These are phyloP conservation scores for Fistulinella prunicolor DNA, from an alignment of 768 basidiomycete genomes.

Conservation along the genomic window DNA sequence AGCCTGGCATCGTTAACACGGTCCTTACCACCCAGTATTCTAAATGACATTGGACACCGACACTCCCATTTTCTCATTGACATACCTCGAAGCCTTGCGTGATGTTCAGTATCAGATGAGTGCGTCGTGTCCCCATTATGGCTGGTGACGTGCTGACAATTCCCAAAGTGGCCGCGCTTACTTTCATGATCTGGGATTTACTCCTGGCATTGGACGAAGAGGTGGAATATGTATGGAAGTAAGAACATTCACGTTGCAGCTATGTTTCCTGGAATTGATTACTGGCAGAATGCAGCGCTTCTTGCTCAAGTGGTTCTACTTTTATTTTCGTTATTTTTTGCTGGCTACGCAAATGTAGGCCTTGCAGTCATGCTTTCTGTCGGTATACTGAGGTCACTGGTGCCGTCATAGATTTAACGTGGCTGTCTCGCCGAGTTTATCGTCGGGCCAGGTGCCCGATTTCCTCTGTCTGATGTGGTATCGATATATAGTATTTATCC, in stretches of 20 bases:
- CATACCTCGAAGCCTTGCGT: slow-evolving; percentile 4
- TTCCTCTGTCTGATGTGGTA: slow-evolving; percentile 14
- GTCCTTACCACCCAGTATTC: neutral
- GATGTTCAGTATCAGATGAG: slow-evolving; percentile 10
- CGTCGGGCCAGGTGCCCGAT: slow-evolving; percentile 8
- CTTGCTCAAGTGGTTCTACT: slow-evolving; percentile 13
- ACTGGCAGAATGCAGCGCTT: slow-evolving; percentile 10
- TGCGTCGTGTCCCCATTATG: neutral
- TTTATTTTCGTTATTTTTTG: slow-evolving; percentile 19
- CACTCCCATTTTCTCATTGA: slow-evolving; percentile 3
- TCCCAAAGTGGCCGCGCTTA: slow-evolving; percentile 23
- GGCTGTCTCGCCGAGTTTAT: slow-evolving; percentile 4
- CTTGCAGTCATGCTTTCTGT: neutral
- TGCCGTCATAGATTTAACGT: slow-evolving; percentile 9
- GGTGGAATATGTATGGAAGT: slow-evolving; percentile 33
- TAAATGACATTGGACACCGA: neutral
- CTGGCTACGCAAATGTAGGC: slow-evolving; percentile 12
- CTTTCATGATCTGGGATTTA: slow-evolving; percentile 28
- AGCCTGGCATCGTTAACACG: too few species aligned
- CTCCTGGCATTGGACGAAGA: slow-evolving; percentile 19
- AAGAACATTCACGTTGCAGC: neutral
- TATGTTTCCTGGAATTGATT: slow-evolving; percentile 7
- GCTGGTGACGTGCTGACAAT: neutral
- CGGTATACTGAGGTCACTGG: neutral
- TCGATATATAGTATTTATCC: neutral